These are phyloP conservation scores for Voacanga thouarsii DNA, from an alignment of 257 asterid species.

Conservation along the genomic window DNA sequence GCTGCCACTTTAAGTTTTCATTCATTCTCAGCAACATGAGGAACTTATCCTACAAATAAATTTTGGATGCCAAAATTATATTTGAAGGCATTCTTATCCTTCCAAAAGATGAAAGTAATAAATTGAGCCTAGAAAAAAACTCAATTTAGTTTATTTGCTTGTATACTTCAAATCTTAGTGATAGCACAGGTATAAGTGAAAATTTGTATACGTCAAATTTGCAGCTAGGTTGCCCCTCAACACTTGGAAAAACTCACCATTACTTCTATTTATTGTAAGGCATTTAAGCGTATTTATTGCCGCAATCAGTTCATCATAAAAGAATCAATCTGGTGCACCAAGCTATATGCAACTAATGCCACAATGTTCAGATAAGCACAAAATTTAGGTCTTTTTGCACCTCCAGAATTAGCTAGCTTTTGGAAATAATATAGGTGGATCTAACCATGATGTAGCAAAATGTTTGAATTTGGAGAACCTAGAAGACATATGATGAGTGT, in stretches of 20 bases:
- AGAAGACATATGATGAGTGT: too few species aligned
- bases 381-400: too few species aligned
- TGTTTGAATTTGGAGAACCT: too few species aligned
- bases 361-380: too few species aligned
- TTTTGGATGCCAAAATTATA: neutral
- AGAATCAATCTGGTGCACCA: too few species aligned
- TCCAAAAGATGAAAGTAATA: neutral
- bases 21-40: conserved; percentile 7
- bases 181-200: neutral
- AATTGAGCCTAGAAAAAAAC: neutral
- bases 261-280: too few species aligned
- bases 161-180: neutral
- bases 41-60: conserved; percentile 14
- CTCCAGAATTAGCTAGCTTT: too few species aligned
- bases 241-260: neutral
- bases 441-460: too few species aligned
- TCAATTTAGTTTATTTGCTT: neutral
- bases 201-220: neutral
- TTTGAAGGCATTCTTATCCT: neutral
- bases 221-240: neutral
- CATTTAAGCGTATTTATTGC: too few species aligned
- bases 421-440: too few species aligned
- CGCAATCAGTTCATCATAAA: too few species aligned
- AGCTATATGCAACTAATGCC: too few species aligned
- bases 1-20: neutral